Percentiles rank a stretch among this genome's conserved stretches.
Conservation (phyloP, 2,329 filamentous ascomycete genomes). For the Ophiostoma piceae region DNA sequence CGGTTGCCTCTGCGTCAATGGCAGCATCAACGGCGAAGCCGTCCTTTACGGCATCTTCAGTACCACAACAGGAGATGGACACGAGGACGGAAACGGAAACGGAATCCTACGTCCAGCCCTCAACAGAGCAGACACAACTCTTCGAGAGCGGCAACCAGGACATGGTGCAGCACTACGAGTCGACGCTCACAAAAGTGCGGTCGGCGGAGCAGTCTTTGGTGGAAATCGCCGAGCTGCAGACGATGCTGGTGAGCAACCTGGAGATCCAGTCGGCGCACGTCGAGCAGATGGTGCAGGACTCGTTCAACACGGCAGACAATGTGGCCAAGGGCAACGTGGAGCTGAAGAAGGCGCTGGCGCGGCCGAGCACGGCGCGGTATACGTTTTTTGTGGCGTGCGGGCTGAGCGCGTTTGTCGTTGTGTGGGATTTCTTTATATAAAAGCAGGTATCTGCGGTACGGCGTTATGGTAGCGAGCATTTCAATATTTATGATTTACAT, state of each 20-base stretch:
- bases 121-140: slow-evolving; percentile 73
- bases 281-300: slow-evolving; percentile 80
- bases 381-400: slow-evolving; percentile 77
- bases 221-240: slow-evolving; percentile 90
- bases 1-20: background rate
- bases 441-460: no score
- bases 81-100: slow-evolving; percentile 29
- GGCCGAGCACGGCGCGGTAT: slow-evolving; percentile 66
- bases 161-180: slow-evolving; percentile 90
- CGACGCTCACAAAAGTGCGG: slow-evolving; percentile 90
- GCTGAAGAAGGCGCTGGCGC: slow-evolving; percentile 73
- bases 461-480: background rate
- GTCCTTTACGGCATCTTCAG: background rate
- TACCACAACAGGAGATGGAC: background rate
- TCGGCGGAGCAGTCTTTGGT: slow-evolving; percentile 85
- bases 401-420: slow-evolving; percentile 65
- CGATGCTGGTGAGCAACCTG: slow-evolving; percentile 79
- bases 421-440: slow-evolving; percentile 68
- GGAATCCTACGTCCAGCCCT: slow-evolving; percentile 50
- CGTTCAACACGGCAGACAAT: slow-evolving; percentile 73
- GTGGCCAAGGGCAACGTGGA: slow-evolving; percentile 86
- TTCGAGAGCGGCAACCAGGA: slow-evolving; percentile 91
- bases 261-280: slow-evolving; percentile 83
- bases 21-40: slow-evolving; percentile 21
- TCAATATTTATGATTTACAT: background rate